Evolutionary conservation across 805 yeast genomes (phyloP).

Genomic region (Yamadazyma sp.): DNA sequence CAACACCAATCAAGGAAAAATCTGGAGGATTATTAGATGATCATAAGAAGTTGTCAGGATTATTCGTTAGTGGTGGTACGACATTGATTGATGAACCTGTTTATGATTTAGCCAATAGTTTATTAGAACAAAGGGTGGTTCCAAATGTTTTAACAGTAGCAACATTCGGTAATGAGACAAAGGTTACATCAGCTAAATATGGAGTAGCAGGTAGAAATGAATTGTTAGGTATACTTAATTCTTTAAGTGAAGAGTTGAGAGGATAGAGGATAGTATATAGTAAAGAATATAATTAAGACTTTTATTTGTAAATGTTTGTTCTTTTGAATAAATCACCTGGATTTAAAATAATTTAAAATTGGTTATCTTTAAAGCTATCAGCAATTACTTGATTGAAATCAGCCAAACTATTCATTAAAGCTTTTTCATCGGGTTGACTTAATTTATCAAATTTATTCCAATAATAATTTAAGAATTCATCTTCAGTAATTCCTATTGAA

Average conservation of each 20-base stretch:
- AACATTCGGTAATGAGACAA: conserved; percentile 41
- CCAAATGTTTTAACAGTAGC: conserved; percentile 58
- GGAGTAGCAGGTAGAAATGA: conserved; percentile 71
- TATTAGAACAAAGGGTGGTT: conserved; percentile 34
- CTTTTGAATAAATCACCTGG: background rate
- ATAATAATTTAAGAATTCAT: conserved; percentile 41
- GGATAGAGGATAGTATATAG: background rate
- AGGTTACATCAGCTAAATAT: conserved; percentile 55
- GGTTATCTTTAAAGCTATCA: conserved; percentile 49
- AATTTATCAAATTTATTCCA: conserved; percentile 47
- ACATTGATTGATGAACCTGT: conserved; percentile 69
- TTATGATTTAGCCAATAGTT: conserved; percentile 50
- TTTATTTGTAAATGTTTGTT: background rate
- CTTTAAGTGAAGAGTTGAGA: background rate
- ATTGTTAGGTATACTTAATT: conserved; percentile 43
- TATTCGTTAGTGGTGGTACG: conserved; percentile 63
- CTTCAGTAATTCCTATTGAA: conserved; percentile 32
- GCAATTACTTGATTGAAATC: conserved; percentile 56
- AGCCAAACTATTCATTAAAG: conserved; percentile 43
- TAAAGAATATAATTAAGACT: background rate
- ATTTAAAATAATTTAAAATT: conserved; percentile 18
- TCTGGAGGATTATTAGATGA: background rate
- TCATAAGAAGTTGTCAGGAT: conserved; percentile 8
- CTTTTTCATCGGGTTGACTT: conserved; percentile 42
- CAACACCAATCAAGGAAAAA: conserved; percentile 11